Evolutionary conservation across 2,329 filamentous ascomycete genomes (phyloP).

Genomic region (Apiospora pterosperma): DNA sequence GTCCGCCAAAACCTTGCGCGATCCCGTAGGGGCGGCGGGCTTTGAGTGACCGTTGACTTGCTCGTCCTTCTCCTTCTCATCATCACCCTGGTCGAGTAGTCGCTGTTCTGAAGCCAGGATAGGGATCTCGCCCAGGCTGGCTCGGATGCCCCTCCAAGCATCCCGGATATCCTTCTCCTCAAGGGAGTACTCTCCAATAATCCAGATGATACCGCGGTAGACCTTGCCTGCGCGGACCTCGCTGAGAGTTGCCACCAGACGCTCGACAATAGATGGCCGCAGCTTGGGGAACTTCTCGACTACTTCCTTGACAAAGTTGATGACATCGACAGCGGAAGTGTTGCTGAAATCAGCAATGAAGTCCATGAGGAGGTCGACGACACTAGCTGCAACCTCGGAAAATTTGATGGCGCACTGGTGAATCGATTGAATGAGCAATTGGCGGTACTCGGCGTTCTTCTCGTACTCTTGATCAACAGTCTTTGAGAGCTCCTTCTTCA

Average conservation of each 20-base stretch:
- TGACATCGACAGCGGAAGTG: conserved; percentile 92
- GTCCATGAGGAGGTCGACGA: conserved; percentile 96
- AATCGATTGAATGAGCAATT: conserved; percentile 93
- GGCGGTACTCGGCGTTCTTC: conserved; percentile 94
- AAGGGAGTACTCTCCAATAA: conserved; percentile 93
- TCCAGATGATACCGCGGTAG: conserved; percentile 95
- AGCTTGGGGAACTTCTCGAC: conserved; percentile 96
- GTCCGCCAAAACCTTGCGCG: conserved; percentile 88
- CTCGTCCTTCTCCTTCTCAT: conserved; percentile 56
- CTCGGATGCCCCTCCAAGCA: conserved; percentile 93
- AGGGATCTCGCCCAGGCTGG: conserved; percentile 92
- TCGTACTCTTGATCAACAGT: conserved; percentile 98
- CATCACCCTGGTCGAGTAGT: conserved; percentile 80
- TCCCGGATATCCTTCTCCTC: conserved; percentile 93
- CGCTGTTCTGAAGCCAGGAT: conserved; percentile 94
- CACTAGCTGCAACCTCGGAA: conserved; percentile 94
- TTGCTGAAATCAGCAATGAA: conserved; percentile 99
- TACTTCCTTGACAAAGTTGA: conserved; percentile 98
- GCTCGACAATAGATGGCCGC: conserved; percentile 80
- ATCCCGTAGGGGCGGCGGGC: conserved; percentile 72
- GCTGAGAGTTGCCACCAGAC: conserved; percentile 82
- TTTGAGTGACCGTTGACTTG: conserved; percentile 82
- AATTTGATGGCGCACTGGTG: conserved; percentile 99
- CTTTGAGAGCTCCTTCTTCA: conserved; percentile 97
- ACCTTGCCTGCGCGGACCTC: conserved; percentile 97